phyloP scores from a whole-genome alignment of 2,329 filamentous ascomycete species.

The Purpureocillium lavendulum region DNA sequence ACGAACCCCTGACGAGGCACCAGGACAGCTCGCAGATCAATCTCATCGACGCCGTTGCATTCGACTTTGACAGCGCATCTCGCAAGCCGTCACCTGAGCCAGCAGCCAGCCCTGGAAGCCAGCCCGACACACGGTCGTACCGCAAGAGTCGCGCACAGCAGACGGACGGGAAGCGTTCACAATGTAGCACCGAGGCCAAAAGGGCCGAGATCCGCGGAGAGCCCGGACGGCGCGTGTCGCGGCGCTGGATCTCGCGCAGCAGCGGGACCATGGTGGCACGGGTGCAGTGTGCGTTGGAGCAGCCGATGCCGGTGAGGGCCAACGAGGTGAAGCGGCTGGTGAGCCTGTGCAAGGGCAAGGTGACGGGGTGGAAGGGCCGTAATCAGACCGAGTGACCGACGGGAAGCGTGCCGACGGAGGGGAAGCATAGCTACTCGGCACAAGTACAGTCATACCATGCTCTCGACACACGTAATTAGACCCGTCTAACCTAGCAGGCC shows the following conservation, averaged over 20 bases:
- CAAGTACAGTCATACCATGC: no score
- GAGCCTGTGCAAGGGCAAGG: slow-evolving; percentile 18
- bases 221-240: slow-evolving; percentile 3
- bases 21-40: neutral
- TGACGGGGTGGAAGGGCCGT: slow-evolving; percentile 11
- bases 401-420: no score
- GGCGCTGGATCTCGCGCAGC: slow-evolving; percentile 12
- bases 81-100: no score
- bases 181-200: neutral
- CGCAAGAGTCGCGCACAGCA: neutral
- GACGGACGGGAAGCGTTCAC: no score
- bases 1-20: no score
- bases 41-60: neutral
- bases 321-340: slow-evolving; percentile 20
- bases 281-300: slow-evolving; percentile 18
- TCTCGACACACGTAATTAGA: no score
- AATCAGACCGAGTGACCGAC: slow-evolving; percentile 12
- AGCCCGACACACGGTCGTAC: no score
- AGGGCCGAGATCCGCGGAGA: neutral
- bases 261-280: slow-evolving; percentile 15
- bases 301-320: slow-evolving; percentile 20
- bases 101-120: no score
- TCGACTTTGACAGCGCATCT: neutral
- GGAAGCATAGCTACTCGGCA: neutral
- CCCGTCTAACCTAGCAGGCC: no score